Percentiles rank a stretch among this genome's conserved stretches.
phyloP scores from a whole-genome alignment of 495 filamentous ascomycete genomes.

The Rhypophila decipiens region DNA sequence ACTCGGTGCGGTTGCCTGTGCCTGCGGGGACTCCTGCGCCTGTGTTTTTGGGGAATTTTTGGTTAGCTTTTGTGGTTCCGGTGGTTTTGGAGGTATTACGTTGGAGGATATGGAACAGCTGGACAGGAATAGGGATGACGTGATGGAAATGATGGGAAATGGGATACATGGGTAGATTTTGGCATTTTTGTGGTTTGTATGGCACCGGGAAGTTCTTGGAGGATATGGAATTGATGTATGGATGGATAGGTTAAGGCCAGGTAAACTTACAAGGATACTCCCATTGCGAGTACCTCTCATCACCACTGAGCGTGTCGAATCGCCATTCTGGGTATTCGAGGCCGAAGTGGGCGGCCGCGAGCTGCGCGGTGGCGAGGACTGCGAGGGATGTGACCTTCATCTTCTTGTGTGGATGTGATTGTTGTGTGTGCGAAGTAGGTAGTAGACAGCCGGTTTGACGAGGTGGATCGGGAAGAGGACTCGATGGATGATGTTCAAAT shows the following conservation, averaged over 20 bases:
- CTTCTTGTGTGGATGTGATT: conserved; percentile 5
- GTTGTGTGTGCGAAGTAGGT: neutral
- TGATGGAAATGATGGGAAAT: too few species aligned
- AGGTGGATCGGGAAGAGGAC: neutral
- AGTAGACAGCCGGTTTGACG: neutral
- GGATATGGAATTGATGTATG: neutral
- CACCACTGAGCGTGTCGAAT: conserved; percentile 37
- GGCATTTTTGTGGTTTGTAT: too few species aligned
- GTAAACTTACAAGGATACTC: conserved; percentile 47
- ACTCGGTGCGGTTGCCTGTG: conserved; percentile 50
- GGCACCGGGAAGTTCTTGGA: too few species aligned
- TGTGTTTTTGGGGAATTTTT: too few species aligned
- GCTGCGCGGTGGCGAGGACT: conserved; percentile 24
- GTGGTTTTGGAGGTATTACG: conserved; percentile 5
- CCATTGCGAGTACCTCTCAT: conserved; percentile 44
- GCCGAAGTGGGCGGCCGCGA: conserved; percentile 51
- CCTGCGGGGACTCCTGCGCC: conserved; percentile 50
- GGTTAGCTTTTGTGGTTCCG: too few species aligned
- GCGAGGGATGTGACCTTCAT: conserved; percentile 28
- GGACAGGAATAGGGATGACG: too few species aligned
- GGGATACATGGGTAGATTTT: too few species aligned
- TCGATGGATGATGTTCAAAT: too few species aligned
- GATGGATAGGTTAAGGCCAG: conserved; percentile 2
- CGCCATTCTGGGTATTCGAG: conserved; percentile 54
- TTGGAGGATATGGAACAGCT: too few species aligned